Base-by-base conservation (phyloP, 345 rosid genomes). In the Rubroshorea leprosula region DNA sequence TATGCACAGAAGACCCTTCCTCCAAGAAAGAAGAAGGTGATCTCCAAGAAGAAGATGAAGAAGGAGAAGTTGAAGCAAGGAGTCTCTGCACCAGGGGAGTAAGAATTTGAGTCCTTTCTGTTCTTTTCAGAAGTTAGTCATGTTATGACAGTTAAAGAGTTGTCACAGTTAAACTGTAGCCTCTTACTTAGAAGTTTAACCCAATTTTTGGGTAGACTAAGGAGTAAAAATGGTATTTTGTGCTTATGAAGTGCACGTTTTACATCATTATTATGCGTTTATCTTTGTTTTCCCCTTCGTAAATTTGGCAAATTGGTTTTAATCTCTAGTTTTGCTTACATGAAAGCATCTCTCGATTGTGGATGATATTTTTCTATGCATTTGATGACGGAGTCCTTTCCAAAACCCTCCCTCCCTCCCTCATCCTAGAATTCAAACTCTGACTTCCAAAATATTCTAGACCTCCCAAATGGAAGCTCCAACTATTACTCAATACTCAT, bases 31-130 rank as follows among this genome's bases (percentile, higher is more conserved):
- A 83, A 80, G 78, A 80, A 80, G 70, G 80, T 85, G 0, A 51
- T 76, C 68, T 80, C 89, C 21, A 83, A 83, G 81, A 83, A 83
- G 79, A 83, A 83, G 75, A 78, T 83, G 78, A 83, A 76, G 77
- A 74, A 17, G 68, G 89, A 80, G 61, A 70, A 69, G 44, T 68
- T 80, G 77, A 80, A 74, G 82, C 89, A 83, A 67, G 89, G 89
- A 50, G 80, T 83, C 38, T 76, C 89, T 24, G 86, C 82, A 44
- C 89, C 89, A 3, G 89, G 89, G 72, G 89, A 83, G 65, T 83
- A 74, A 29, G 54, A 3, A 18, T 29, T 52, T 6, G 12, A 29
- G 41, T 18, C 11, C 35, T 13, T 5, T 49, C 54, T 52, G 20
- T 58, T 92, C 19, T 60, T 67, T 63, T 55, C 21, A 19, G 55